Evolutionary conservation across 768 basidiomycete species (phyloP).

Genomic region (Hortiboletus campestris): DNA sequence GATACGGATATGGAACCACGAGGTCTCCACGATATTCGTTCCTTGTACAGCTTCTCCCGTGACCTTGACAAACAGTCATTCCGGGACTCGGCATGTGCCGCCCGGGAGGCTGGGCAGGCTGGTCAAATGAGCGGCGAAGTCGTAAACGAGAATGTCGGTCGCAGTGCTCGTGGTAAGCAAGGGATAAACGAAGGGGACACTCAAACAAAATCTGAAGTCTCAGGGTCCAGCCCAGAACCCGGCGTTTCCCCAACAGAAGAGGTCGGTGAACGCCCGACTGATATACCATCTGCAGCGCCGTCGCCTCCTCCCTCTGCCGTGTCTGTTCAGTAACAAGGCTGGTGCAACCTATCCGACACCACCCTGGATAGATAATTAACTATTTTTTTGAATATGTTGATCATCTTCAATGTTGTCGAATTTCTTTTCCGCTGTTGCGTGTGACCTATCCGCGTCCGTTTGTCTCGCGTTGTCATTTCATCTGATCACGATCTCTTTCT

Average conservation of each 20-base stretch:
- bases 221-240: slow-evolving; percentile 17
- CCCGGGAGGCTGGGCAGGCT: slow-evolving; percentile 19
- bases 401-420: slow-evolving; percentile 30
- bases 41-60: slow-evolving; percentile 34
- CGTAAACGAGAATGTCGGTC: slow-evolving; percentile 10
- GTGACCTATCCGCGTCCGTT: slow-evolving; percentile 11
- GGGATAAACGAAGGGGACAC: slow-evolving; percentile 1
- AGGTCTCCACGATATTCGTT: slow-evolving; percentile 27
- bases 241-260: slow-evolving; percentile 23
- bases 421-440: slow-evolving; percentile 7
- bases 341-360: slow-evolving; percentile 4
- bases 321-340: slow-evolving; percentile 22
- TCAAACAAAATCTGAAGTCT: slow-evolving; percentile 17
- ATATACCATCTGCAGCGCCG: slow-evolving; percentile 28
- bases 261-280: slow-evolving; percentile 17
- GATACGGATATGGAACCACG: slow-evolving; percentile 33
- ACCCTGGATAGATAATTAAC: slow-evolving; percentile 28
- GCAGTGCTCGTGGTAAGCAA: slow-evolving; percentile 14
- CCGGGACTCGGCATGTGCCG: slow-evolving; percentile 24
- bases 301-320: slow-evolving; percentile 33
- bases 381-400: slow-evolving; percentile 36
- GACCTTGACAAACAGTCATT: slow-evolving; percentile 28
- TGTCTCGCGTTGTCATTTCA: slow-evolving; percentile 9
- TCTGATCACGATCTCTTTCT: slow-evolving; percentile 7
- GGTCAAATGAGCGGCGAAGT: slow-evolving; percentile 24